phyloP scores from a whole-genome alignment of 768 basidiomycete species.

The Candolleomyces eurysporus region DNA sequence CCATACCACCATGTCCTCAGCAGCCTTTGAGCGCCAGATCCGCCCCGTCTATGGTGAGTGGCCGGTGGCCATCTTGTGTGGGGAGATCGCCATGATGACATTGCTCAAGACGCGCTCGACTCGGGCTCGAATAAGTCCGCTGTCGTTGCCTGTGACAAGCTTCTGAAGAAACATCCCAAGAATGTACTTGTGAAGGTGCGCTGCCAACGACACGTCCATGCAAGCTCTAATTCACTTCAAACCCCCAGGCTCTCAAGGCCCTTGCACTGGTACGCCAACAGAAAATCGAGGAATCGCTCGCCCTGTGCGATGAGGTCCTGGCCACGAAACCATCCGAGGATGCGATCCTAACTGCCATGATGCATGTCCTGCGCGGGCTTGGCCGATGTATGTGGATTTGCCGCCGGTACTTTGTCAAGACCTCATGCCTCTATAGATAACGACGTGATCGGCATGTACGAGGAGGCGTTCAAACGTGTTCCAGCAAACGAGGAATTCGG shows the following conservation, averaged over 20 bases:
- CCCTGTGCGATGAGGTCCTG: conserved; percentile 78
- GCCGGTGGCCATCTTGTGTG: conserved; percentile 5
- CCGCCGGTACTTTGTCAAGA: not conserved
- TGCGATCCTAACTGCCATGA: conserved; percentile 72
- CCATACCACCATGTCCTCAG: conserved; percentile 38
- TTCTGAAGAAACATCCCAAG: conserved; percentile 82
- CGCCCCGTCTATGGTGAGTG: conserved; percentile 78
- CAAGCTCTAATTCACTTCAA: conserved; percentile 11
- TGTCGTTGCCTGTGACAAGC: conserved; percentile 80
- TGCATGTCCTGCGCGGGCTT: conserved; percentile 77
- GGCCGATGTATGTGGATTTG: conserved; percentile 53
- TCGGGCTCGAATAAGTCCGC: conserved; percentile 86
- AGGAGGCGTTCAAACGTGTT: conserved; percentile 80
- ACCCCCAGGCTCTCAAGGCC: conserved; percentile 70
- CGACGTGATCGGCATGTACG: conserved; percentile 83
- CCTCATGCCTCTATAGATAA: conserved; percentile 41
- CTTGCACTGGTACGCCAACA: conserved; percentile 81
- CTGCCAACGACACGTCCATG: conserved; percentile 9
- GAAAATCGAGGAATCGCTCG: conserved; percentile 81
- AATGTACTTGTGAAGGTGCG: conserved; percentile 68
- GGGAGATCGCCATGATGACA: conserved; percentile 1
- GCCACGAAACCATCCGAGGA: conserved; percentile 72
- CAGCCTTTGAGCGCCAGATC: conserved; percentile 77
- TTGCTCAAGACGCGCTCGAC: conserved; percentile 71
- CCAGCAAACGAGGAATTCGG: conserved; percentile 83